Evolutionary conservation across 176 grass and related monocot genomes (phyloP), one percentile per base, ranked within the genome.

Genomic region (Luzula sylvatica): DNA sequence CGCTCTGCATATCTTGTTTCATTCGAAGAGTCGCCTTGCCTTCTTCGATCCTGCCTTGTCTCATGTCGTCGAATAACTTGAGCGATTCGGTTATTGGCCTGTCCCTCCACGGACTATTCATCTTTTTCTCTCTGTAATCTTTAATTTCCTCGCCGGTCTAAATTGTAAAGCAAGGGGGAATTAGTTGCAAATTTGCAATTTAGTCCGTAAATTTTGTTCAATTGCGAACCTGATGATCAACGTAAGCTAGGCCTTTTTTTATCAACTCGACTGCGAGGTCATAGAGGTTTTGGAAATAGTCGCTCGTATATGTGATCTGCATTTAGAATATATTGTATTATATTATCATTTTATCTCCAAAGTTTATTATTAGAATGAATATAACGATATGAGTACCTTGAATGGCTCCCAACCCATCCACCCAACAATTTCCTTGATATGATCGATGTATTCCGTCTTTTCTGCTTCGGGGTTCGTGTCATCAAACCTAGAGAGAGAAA

Each of bases 1-100:
- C 85, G 58, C 77, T 98, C 68, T 98, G 92, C 92, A 98, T 98
- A 71, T 98, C 92, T 63, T 90, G 85, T 57, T 98, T 98, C 81
- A 98, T 73, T 72, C 85, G 66, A 38, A 98, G 85, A 29, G 85
- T 98, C 72, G 92, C 92, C 64, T 78, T 58, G 5, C 92, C 78
- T 41, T 98, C 85, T 42, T 72, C 81, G 18, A 98, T 98, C 71
- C 90, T 58, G 20, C 92, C 92, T 27, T 55, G 20, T 60, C 59
- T 72, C 92, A 98, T 98, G 21, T 98, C 85, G 67, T 90, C 86
- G 66, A 98, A 98, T 40, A 98, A 77, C 54, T 90, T 74, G 44
- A 98, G 32, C 65, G 85, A 98, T 53, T 87, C 78, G 44, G 80
- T 56, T 64, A 87, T 83, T 38, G 86, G 72, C 22, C 92, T 86